Evolutionary conservation across 768 basidiomycete genomes (phyloP), one percentile per base, ranked within the genome.

Genomic region (Hericium alpestre): DNA sequence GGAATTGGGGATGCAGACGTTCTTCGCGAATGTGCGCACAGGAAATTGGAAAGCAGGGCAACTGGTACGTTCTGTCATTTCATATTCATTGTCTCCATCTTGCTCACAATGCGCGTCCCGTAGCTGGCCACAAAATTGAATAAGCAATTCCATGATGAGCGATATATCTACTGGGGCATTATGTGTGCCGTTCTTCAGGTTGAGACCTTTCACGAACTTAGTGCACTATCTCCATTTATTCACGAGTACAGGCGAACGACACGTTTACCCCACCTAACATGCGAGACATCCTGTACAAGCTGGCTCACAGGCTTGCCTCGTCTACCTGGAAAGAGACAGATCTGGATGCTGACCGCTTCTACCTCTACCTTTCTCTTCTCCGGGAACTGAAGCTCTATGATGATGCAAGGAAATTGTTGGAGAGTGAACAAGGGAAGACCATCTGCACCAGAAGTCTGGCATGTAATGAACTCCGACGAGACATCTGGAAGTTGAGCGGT

Each of bases 21-120:
- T 93, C 73, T 87, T 90, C 66, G 89, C 90, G 18, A 87, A 91
- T 65, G 81, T 86, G 38, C 81, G 88, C 58, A 81, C 85, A 37
- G 79, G 78, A 15, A 83, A 87, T 61, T 93, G 91, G 91, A 93
- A 91, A 69, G 79, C 83, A 48, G 89, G 87, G 22, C 91, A 93
- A 67, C 84, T 86, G 75, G 89, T 87, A 63, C 56, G 67, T 61
- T n/a, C 47, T 38, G 51, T 38, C 27, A 16, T n/a, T 46, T 49
- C 18, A 53, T 56, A 39, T n/a, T 53, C 61, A 59, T 38, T 56
- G 27, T 11, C 7, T 32, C 6, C 32, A 8, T 6, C 32, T 32
- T 32, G 32, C 8, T 32, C 9, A 32, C 32, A 32, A 32, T 32
- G 9, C 32, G 32, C 22, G 57, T 56, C 7, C 37, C 46, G 55